These are phyloP conservation scores for Hibiscus trionum DNA, from an alignment of 345 rosid genomes.

Conservation along the genomic window DNA sequence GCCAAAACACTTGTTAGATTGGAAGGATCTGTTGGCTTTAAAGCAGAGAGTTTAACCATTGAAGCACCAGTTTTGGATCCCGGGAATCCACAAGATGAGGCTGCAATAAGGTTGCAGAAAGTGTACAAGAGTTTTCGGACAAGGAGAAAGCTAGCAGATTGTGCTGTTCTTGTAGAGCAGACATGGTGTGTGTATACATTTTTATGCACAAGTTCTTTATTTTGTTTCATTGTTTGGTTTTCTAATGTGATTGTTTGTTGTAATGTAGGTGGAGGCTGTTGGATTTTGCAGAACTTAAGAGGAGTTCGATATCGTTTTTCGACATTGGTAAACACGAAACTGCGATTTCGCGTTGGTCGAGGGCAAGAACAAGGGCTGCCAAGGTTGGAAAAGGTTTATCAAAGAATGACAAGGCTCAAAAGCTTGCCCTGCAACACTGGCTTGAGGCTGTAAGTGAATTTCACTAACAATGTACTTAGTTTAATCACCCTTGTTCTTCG, in stretches of 20 bases:
- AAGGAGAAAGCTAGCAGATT: constrained; percentile 88
- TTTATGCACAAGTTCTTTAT: constrained; percentile 45
- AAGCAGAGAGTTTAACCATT: background rate
- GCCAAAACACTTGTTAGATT: constrained; percentile 46
- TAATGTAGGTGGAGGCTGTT: constrained; percentile 72
- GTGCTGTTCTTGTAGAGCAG: constrained; percentile 80
- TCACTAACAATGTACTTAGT: background rate
- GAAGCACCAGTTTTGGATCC: constrained; percentile 34
- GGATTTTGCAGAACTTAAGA: constrained; percentile 79
- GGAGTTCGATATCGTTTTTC: constrained; percentile 81
- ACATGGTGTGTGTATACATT: constrained; percentile 45
- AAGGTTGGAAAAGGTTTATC: constrained; percentile 94
- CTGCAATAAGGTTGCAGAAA: constrained; percentile 79
- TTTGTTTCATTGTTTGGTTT: background rate
- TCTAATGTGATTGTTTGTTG: constrained; percentile 37
- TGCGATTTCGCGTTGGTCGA: constrained; percentile 89
- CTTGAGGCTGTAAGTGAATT: constrained; percentile 79
- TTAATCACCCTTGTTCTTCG: background rate
- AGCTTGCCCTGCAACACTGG: constrained; percentile 94
- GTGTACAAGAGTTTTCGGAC: constrained; percentile 93
- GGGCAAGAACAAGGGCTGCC: constrained; percentile 90
- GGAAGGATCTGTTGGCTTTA: constrained; percentile 62
- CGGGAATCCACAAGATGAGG: constrained; percentile 59
- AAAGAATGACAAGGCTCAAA: constrained; percentile 78
- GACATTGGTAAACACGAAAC: constrained; percentile 86